These are phyloP conservation scores for Populus simonii DNA, from an alignment of 345 rosid genomes.

Conservation along the genomic window DNA sequence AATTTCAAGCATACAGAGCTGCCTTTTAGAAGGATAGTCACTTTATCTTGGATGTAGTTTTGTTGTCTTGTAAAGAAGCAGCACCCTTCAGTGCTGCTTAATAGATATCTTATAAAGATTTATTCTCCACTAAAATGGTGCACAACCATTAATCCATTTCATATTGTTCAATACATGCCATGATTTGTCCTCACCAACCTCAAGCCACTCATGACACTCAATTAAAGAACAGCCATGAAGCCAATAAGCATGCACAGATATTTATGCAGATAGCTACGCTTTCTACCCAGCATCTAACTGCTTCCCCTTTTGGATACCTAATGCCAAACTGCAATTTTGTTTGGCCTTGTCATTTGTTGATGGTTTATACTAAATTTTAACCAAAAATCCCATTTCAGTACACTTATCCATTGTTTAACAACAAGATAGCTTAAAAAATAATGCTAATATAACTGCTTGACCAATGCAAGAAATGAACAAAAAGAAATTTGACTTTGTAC, in stretches of 20 bases:
- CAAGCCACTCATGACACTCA: background rate
- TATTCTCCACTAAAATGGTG: background rate
- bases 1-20: too few relatives aligned
- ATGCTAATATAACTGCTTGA: background rate
- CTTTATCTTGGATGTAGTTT: background rate
- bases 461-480: background rate
- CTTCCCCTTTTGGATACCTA: background rate
- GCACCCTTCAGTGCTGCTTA: background rate
- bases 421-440: background rate
- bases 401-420: background rate
- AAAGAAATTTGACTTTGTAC: background rate
- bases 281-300: background rate
- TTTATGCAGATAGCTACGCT: background rate
- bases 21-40: too few relatives aligned
- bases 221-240: background rate
- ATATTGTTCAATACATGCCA: background rate
- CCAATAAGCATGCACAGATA: background rate
- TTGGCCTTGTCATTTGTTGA: too few relatives aligned
- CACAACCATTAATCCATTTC: background rate
- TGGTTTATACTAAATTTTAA: too few relatives aligned
- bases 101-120: background rate
- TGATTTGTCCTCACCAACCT: background rate
- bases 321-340: too few relatives aligned
- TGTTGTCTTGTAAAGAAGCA: background rate
- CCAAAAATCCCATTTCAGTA: background rate